Percentiles rank a stretch among this genome's conserved stretches.
Evolutionary conservation across 176 grass and related monocot species (phyloP).

Genomic region (Urochloa ruziziensis): DNA sequence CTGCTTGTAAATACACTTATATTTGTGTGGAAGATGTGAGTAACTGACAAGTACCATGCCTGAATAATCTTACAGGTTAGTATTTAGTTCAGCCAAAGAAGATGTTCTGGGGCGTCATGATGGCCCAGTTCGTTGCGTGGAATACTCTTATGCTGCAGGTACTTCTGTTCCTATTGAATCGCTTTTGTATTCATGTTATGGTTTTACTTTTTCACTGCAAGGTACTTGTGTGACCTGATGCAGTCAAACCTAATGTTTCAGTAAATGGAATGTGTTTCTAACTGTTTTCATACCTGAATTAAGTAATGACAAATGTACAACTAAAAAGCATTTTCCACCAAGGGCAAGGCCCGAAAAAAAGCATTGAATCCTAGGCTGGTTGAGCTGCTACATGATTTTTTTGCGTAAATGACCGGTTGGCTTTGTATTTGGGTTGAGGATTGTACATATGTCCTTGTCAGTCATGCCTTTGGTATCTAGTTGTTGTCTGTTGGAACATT

Average conservation of each 20-base stretch:
- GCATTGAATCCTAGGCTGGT: neutral
- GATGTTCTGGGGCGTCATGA: constrained; percentile 90
- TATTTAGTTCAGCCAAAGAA: constrained; percentile 76
- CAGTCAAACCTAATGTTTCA: neutral
- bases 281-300: constrained; percentile 14
- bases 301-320: neutral
- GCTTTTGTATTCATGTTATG: neutral
- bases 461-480: neutral
- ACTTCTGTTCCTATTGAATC: constrained; percentile 23
- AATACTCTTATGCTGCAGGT: constrained; percentile 98
- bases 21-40: neutral
- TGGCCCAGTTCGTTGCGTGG: constrained; percentile 89
- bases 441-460: neutral
- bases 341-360: too few species aligned
- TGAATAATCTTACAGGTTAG: constrained; percentile 55
- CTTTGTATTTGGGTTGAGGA: neutral
- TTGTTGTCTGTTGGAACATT: neutral
- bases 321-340: neutral
- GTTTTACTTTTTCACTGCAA: neutral
- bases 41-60: constrained; percentile 7
- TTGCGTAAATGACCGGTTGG: neutral
- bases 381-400: neutral
- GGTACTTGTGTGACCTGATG: constrained; percentile 23
- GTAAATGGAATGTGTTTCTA: neutral
- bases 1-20: neutral